A percentile compares a stretch with the other conserved stretches of the same genome.
Conservation (phyloP, 1,284 basidiomycete species). For the Cutaneotrichosporon cutaneum region DNA sequence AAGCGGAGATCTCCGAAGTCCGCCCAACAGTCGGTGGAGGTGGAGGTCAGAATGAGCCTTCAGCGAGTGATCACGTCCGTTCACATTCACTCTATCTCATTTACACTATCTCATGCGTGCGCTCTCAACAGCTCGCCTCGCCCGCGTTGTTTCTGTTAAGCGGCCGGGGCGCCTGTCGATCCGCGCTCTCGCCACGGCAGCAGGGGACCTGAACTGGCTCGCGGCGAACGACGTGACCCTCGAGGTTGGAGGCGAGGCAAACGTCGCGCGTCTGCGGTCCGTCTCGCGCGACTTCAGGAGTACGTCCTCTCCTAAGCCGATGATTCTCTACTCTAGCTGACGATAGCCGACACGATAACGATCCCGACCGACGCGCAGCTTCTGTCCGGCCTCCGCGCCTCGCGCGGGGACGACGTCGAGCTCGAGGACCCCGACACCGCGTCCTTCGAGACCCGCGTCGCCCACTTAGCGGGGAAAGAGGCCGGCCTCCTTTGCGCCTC, state of each 20-base stretch:
- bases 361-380: conserved; percentile 57
- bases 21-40: too few relatives aligned
- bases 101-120: too few relatives aligned
- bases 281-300: conserved; percentile 53
- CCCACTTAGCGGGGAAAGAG: conserved; percentile 73
- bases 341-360: conserved; percentile 56
- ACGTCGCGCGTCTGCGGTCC: conserved; percentile 42
- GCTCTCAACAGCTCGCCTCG: too few relatives aligned
- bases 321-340: background rate
- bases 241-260: conserved; percentile 43
- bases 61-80: too few relatives aligned
- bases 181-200: background rate
- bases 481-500: conserved; percentile 76
- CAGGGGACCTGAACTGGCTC: background rate
- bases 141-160: too few relatives aligned
- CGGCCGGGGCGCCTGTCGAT: too few relatives aligned
- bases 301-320: conserved; percentile 39
- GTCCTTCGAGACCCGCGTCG: conserved; percentile 75
- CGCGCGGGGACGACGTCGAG: conserved; percentile 58
- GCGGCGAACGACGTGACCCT: conserved; percentile 29
- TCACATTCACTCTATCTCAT: too few relatives aligned
- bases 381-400: conserved; percentile 53
- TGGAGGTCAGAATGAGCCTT: too few relatives aligned
- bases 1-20: too few relatives aligned
- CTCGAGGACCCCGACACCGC: conserved; percentile 59